These are phyloP conservation scores for Aspergillus sp. DNA, from an alignment of 2,329 filamentous ascomycete genomes.

Conservation along the genomic window DNA sequence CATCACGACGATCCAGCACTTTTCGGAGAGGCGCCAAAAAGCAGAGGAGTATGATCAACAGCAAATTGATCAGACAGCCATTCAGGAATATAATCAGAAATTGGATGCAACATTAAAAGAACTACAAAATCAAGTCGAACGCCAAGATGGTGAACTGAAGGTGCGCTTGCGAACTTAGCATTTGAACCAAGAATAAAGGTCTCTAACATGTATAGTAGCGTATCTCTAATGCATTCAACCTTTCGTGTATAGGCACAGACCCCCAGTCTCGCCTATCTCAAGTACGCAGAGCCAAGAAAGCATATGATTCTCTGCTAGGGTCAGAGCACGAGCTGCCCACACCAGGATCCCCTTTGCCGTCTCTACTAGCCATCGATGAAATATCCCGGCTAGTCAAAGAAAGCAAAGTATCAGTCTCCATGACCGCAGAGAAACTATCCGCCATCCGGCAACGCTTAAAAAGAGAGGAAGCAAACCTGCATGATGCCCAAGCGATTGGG, in stretches of 20 bases:
- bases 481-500: constrained; percentile 43
- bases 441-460: constrained; percentile 35
- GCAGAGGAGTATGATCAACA: constrained; percentile 27
- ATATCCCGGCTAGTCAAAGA: constrained; percentile 59
- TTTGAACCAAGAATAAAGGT: not conserved
- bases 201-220: constrained; percentile 21
- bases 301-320: constrained; percentile 58
- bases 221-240: constrained; percentile 21
- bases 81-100: constrained; percentile 28
- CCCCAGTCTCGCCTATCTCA: constrained; percentile 35
- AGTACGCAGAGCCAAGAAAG: constrained; percentile 51
- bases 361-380: constrained; percentile 63
- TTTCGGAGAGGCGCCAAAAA: constrained; percentile 27
- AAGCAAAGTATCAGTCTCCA: constrained; percentile 53
- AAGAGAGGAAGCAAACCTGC: constrained; percentile 40
- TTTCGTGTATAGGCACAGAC: constrained; percentile 24
- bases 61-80: constrained; percentile 19
- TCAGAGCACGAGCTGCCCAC: constrained; percentile 60
- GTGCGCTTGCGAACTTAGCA: constrained; percentile 23
- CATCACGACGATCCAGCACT: constrained; percentile 28
- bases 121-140: constrained; percentile 50
- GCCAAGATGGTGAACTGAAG: constrained; percentile 42
- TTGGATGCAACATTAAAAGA: constrained; percentile 62
- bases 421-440: constrained; percentile 35
- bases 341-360: constrained; percentile 61